phyloP scores from a whole-genome alignment of 1,284 basidiomycete genomes.

The Ceratobasidium papillatum region DNA sequence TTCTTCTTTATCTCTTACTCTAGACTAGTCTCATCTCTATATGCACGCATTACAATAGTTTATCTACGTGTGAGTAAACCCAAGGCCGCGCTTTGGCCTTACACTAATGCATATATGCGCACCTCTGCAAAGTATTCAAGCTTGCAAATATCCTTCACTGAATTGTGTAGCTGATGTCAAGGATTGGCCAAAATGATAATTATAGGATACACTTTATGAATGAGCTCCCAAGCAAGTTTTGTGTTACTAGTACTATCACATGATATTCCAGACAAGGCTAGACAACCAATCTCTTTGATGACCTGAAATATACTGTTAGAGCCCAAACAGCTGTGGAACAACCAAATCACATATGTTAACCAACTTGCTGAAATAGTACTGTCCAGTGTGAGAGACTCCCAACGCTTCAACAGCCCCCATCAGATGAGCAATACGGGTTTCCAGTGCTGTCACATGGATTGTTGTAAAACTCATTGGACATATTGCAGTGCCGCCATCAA shows the following conservation, averaged over 20 bases:
- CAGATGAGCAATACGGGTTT: slow-evolving; percentile 42
- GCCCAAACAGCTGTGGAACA: not conserved
- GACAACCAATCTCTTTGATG: slow-evolving; percentile 47
- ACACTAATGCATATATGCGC: slow-evolving; percentile 21
- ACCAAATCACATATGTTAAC: slow-evolving; percentile 9
- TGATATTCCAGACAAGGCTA: slow-evolving; percentile 47
- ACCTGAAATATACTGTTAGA: slow-evolving; percentile 45
- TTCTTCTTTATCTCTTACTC: too few species aligned
- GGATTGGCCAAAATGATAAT: slow-evolving; percentile 51
- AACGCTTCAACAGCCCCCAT: slow-evolving; percentile 46
- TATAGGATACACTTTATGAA: slow-evolving; percentile 46
- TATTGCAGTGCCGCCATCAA: slow-evolving; percentile 45
- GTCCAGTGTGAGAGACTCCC: slow-evolving; percentile 26
- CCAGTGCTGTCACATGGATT: slow-evolving; percentile 47
- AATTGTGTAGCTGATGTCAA: slow-evolving; percentile 50
- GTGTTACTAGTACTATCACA: slow-evolving; percentile 54
- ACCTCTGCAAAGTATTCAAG: slow-evolving; percentile 48
- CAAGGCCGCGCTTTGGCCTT: too few species aligned
- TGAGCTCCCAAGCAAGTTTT: slow-evolving; percentile 45
- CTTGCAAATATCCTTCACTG: slow-evolving; percentile 50
- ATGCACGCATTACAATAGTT: too few species aligned
- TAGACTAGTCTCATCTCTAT: too few species aligned
- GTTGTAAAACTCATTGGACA: slow-evolving; percentile 47
- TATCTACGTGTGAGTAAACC: too few species aligned
- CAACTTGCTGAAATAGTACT: slow-evolving; percentile 30